These are phyloP conservation scores for Setaria viridis DNA, from an alignment of 202 grass and related monocot species.

Conservation along the genomic window DNA sequence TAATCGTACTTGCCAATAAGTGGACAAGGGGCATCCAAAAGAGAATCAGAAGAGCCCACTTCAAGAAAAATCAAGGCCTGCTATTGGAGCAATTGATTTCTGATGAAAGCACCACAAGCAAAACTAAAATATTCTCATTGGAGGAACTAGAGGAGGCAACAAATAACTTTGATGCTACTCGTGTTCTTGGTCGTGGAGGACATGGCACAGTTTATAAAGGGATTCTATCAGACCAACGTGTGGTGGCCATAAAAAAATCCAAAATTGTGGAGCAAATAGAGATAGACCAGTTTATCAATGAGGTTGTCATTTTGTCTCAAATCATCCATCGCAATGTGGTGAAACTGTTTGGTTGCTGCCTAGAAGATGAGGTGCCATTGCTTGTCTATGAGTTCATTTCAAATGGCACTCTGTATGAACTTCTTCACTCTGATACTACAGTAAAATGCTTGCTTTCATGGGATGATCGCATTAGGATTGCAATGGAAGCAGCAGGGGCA, in stretches of 20 bases:
- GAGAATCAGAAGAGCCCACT: constrained; percentile 31
- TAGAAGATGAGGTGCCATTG: constrained; percentile 38
- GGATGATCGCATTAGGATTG: constrained; percentile 46
- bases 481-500: constrained; percentile 13
- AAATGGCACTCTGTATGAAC: constrained; percentile 30
- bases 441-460: constrained; percentile 25
- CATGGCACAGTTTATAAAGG: constrained; percentile 49
- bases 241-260: constrained; percentile 40
- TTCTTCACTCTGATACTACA: background rate
- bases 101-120: constrained; percentile 7
- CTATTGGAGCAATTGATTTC: constrained; percentile 43
- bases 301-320: constrained; percentile 39
- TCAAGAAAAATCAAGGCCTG: constrained; percentile 46
- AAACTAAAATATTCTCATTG: constrained; percentile 44
- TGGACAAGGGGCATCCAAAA: constrained; percentile 39
- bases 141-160: constrained; percentile 43
- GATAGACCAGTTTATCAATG: constrained; percentile 44
- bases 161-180: constrained; percentile 29
- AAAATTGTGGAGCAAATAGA: constrained; percentile 12
- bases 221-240: constrained; percentile 39
- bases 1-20: background rate
- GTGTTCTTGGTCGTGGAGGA: constrained; percentile 33
- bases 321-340: constrained; percentile 45
- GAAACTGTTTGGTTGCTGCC: constrained; percentile 39
- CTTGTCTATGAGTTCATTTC: constrained; percentile 48